Evolutionary conservation across 192 early-diverging fungal species (phyloP), one percentile per base, ranked within the genome.

Genomic region (Chytriomyces sp.): DNA sequence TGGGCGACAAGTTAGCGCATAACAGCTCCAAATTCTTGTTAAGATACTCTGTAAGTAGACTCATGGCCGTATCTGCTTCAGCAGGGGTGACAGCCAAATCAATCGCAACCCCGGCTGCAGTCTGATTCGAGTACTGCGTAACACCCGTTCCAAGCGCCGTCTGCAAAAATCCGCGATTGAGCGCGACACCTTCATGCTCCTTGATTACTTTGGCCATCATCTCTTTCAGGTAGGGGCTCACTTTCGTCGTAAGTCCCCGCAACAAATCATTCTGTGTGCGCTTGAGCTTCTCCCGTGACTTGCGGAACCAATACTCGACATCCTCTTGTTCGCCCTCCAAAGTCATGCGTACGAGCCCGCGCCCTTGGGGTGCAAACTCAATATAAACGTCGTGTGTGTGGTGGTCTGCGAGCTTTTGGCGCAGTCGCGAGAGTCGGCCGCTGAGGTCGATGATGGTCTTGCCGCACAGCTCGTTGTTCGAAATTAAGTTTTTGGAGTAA

Each of bases 301-400:
- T 40, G 5, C 84, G 59, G 64, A 86, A 86, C 81, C 83, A 86
- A 65, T 86, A 86, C 32, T 85, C 85, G 8, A 86, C 83, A 66
- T 86, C 85, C 63, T 86, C 85, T 19, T 80, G 75, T 55, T 82
- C 85, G 39, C 85, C 85, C 66, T 85, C 85, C 75, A 86, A 64
- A 17, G 85, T 86, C 32, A 86, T 55, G 17, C 85, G 75, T 28
- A 86, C 49, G 31, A 86, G 61, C 31, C 86, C 79, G 19, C 85
- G 76, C 17, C 85, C 85, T 44, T 86, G 85, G 28, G 85, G 85
- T 58, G 85, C 85, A 61, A 86, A 55, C 53, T 86, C 82, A 31
- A 86, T 80, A 58, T 80, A 86, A 25, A 86, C 76, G 65, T 86
- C 85, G 66, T 86, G 85, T 5, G 85, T 86, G 54, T 82, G 84